Evolutionary conservation across 2,329 filamentous ascomycete species (phyloP).

Genomic region (Apiospora phragmitis): DNA sequence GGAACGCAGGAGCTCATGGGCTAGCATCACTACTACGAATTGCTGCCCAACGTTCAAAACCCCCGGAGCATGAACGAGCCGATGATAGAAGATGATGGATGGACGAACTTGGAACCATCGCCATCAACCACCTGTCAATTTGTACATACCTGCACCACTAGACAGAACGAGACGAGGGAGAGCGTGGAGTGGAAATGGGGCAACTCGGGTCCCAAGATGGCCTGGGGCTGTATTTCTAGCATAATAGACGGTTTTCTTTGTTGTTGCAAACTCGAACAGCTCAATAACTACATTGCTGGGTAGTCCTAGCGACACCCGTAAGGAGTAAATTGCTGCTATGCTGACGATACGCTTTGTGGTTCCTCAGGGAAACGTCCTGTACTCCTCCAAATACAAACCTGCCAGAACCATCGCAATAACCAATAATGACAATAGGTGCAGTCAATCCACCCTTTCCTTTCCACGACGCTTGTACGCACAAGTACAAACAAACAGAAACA

Average conservation of each 20-base stretch:
- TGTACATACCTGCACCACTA: slow-evolving; percentile 5
- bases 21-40: neutral
- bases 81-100: neutral
- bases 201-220: neutral
- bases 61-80: neutral
- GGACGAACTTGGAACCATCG: neutral
- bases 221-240: slow-evolving; percentile 9
- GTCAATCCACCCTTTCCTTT: neutral
- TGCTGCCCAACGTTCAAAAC: neutral
- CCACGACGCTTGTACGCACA: neutral
- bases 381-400: too few species aligned
- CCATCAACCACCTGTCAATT: neutral
- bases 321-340: neutral
- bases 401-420: too few species aligned
- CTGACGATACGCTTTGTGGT: neutral
- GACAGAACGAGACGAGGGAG: neutral
- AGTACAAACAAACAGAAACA: neutral
- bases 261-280: neutral
- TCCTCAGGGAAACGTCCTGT: neutral
- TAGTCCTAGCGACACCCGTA: neutral
- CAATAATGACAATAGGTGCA: neutral
- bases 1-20: neutral
- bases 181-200: neutral
- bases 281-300: neutral
- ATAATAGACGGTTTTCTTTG: slow-evolving; percentile 11